phyloP scores from a whole-genome alignment of 352 stramenopile species.

The Phytophthora capsici region DNA sequence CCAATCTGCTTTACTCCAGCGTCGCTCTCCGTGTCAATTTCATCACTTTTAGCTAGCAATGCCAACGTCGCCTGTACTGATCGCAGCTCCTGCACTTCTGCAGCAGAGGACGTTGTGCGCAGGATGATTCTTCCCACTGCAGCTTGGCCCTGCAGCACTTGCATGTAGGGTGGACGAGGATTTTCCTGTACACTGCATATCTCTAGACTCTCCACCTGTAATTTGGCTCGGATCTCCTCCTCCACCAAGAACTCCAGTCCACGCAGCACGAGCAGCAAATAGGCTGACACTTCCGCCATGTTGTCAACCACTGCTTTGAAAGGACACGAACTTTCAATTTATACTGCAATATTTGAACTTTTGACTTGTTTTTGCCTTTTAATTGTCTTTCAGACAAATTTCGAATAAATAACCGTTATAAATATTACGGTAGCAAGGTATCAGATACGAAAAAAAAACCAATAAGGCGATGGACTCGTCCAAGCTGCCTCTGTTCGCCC shows the following conservation, averaged over 20 bases:
- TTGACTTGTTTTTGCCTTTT: too few species aligned
- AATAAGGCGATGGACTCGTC: slow-evolving; percentile 20
- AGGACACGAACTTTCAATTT: not conserved
- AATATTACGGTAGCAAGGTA: slow-evolving; percentile 5
- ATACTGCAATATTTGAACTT: too few species aligned
- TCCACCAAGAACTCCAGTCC: slow-evolving; percentile 75
- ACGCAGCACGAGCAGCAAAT: slow-evolving; percentile 81
- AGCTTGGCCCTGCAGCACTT: slow-evolving; percentile 78
- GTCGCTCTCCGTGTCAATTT: slow-evolving; percentile 55
- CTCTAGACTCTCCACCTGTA: slow-evolving; percentile 70
- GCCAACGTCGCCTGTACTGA: slow-evolving; percentile 69
- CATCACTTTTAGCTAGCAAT: slow-evolving; percentile 62
- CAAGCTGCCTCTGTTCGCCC: slow-evolving; percentile 38
- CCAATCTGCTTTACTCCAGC: slow-evolving; percentile 66
- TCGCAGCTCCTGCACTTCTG: slow-evolving; percentile 55
- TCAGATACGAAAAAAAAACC: slow-evolving; percentile 7
- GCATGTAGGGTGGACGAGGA: slow-evolving; percentile 51
- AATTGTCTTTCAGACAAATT: slow-evolving; percentile 6
- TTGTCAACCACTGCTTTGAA: slow-evolving; percentile 26
- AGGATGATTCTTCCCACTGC: slow-evolving; percentile 74
- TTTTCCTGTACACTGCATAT: slow-evolving; percentile 76
- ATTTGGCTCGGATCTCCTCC: slow-evolving; percentile 70
- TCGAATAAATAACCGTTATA: slow-evolving; percentile 29
- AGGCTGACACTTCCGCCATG: slow-evolving; percentile 37
- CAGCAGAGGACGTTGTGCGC: slow-evolving; percentile 55